Evolutionary conservation across 2,329 filamentous ascomycete genomes (phyloP), one percentile per base, ranked within the genome.

Genomic region (Ceratocystis papillata): DNA sequence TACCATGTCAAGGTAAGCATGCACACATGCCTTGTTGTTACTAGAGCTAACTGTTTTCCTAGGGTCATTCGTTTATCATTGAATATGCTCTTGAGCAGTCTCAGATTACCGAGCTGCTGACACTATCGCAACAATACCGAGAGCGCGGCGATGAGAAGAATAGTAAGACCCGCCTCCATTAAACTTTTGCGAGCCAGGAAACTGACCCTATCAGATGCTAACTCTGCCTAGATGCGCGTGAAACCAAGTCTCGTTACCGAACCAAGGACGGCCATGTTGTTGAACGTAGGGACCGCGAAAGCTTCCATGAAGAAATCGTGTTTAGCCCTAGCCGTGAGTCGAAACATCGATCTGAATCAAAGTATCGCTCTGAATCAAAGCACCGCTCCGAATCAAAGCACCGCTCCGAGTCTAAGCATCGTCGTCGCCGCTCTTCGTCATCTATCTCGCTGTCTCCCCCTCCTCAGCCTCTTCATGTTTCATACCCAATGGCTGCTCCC

Each of bases 21-120:
- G 8, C 15, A 22, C 2, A 22, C 10, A 5, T 5, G n/a, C 28
- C 3, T 15, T 5, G 67, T 15, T 33, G 5, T n/a, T 62, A 53
- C 28, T 5, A 62, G n/a, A 20, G 64, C 63, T 70, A 64, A 69
- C 48, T 41, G 64, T 65, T 44, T 45, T 69, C 84, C 12, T 70
- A 94, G 89, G 90, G 88, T 48, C 87, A 88, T 70, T 88, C 87
- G 25, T 85, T 94, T 71, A 83, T 96, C 64, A 85, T 97, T 44
- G 85, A 88, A 70, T 87, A 89, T 72, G 92, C 93, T 8, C 81
- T 97, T 4, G 89, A 90, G 17, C 92, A 95, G 71, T 85, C 93
- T 20, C 90, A 96, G 71, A 96, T 96, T 69, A 91, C 96, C 71
- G 88, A 95, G 72, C 81, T 96, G 57, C 88, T 96, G 71, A 87